Percentiles rank a stretch among this genome's conserved stretches.
These are phyloP conservation scores for Leavenworthia alabamica DNA, from an alignment of 345 rosid species.

Conservation along the genomic window DNA sequence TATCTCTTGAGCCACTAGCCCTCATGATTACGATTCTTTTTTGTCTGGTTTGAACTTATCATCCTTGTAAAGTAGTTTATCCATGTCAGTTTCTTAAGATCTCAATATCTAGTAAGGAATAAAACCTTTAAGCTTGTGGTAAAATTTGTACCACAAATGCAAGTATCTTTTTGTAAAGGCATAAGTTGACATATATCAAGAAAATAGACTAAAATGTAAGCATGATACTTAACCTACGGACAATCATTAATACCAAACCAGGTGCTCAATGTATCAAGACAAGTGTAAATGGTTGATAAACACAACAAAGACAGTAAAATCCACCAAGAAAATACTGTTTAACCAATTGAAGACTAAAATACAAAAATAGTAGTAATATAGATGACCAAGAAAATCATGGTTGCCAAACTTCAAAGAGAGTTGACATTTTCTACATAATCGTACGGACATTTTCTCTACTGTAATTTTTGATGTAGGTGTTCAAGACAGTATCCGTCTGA, in stretches of 20 bases:
- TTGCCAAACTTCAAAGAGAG: neutral
- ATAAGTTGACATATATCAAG: neutral
- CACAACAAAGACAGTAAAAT: no score
- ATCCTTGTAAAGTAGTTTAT: conserved; percentile 31
- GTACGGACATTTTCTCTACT: neutral
- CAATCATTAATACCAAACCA: neutral
- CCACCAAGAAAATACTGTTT: neutral
- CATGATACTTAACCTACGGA: neutral
- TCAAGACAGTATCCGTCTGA: neutral
- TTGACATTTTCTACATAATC: neutral
- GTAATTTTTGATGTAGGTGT: neutral
- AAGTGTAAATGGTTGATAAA: neutral
- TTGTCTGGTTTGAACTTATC: conserved; percentile 12
- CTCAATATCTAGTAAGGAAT: neutral
- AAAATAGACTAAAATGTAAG: neutral
- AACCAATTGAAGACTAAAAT: neutral
- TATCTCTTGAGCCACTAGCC: conserved; percentile 33
- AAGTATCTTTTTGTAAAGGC: neutral
- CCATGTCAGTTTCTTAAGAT: neutral
- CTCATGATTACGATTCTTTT: conserved; percentile 37
- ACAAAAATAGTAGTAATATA: neutral
- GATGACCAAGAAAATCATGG: neutral
- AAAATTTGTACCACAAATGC: neutral
- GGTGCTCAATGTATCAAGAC: neutral
- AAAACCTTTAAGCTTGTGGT: neutral